Conservation (phyloP, 768 basidiomycete genomes). For the Boletus reticulatus region DNA sequence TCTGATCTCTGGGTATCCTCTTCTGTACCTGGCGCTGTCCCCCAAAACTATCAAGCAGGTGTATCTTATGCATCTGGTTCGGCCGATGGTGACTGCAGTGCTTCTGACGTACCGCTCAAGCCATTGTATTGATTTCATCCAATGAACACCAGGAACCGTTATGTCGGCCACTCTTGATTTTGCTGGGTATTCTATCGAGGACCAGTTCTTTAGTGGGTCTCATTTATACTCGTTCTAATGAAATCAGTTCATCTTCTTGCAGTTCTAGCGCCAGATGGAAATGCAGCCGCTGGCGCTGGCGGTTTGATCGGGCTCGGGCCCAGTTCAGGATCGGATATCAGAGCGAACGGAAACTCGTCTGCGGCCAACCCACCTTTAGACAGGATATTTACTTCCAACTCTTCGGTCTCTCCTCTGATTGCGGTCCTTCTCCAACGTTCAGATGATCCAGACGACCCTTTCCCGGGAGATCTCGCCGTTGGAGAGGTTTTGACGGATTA, state of each 20-base stretch:
- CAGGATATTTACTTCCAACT: conserved; percentile 61
- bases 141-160: conserved; percentile 22
- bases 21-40: conserved; percentile 36
- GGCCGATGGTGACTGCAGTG: conserved; percentile 40
- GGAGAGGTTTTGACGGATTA: conserved; percentile 55
- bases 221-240: neutral
- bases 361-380: conserved; percentile 57
- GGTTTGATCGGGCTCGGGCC: conserved; percentile 62
- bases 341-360: conserved; percentile 30
- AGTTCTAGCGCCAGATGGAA: conserved; percentile 19
- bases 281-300: conserved; percentile 11
- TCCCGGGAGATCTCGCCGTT: conserved; percentile 61
- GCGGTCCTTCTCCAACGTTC: conserved; percentile 63
- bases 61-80: conserved; percentile 56
- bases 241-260: conserved; percentile 2
- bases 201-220: conserved; percentile 33
- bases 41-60: conserved; percentile 36
- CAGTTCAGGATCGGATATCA: conserved; percentile 51
- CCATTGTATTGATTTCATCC: neutral
- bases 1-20: conserved; percentile 65
- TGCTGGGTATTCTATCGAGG: conserved; percentile 45
- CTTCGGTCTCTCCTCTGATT: conserved; percentile 56
- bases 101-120: neutral
- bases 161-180: conserved; percentile 30
- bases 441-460: conserved; percentile 48